Evolutionary conservation across 257 asterid genomes (phyloP).

Genomic region (Jasminum sambac): DNA sequence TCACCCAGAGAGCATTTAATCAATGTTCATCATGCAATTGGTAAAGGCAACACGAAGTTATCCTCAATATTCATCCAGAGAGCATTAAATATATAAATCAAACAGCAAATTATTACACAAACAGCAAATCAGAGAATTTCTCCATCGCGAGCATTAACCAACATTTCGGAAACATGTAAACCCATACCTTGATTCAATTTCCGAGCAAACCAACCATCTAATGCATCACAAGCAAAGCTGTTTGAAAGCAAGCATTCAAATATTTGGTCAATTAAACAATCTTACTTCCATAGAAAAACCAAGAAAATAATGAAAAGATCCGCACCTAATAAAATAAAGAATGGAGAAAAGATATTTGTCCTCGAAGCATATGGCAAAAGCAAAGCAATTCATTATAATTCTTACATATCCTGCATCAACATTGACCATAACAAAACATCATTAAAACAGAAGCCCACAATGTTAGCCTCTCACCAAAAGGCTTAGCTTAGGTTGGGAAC

Average conservation of each 20-base stretch:
- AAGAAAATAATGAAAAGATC: not conserved
- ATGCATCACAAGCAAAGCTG: constrained; percentile 95
- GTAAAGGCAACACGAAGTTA: constrained; percentile 8
- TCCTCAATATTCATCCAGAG: constrained; percentile 11
- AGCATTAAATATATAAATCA: constrained; percentile 1
- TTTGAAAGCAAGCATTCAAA: not conserved
- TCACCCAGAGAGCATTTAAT: not conserved
- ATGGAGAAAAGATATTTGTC: constrained; percentile 77
- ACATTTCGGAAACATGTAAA: constrained; percentile 20
- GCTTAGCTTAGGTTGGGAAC: not conserved
- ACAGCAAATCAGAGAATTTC: not conserved
- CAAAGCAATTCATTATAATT: constrained; percentile 79
- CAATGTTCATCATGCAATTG: constrained; percentile 1
- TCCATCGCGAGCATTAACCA: not conserved
- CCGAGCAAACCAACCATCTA: constrained; percentile 99
- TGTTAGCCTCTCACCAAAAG: not conserved
- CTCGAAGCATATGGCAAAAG: constrained; percentile 84
- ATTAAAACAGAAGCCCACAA: not conserved
- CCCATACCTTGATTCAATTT: constrained; percentile 89
- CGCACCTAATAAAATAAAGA: constrained; percentile 80
- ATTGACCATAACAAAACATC: not conserved
- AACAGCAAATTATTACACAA: not conserved
- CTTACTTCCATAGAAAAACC: constrained; percentile 17
- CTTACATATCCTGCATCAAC: constrained; percentile 64
- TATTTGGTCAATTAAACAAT: constrained; percentile 20